Conservation (phyloP, 495 filamentous ascomycete genomes). For the Penicillium coffeae region DNA sequence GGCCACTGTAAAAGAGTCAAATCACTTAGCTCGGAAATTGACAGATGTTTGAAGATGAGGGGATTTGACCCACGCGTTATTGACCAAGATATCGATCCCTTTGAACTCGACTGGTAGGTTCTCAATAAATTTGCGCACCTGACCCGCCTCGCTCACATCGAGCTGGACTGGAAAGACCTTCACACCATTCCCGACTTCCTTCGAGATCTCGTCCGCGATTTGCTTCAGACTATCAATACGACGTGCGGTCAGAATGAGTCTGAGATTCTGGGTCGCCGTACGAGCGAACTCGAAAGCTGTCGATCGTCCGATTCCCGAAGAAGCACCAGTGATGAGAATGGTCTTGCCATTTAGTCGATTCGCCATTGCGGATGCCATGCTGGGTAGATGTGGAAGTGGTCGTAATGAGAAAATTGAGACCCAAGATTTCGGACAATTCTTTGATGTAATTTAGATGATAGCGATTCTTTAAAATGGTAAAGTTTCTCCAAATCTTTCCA, state of each 20-base stretch:
- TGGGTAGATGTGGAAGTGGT: too few species aligned
- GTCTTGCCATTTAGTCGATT: slow-evolving; percentile 94
- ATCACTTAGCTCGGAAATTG: slow-evolving; percentile 9
- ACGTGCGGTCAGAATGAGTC: slow-evolving; percentile 82
- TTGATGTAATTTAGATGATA: too few species aligned
- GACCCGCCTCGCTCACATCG: slow-evolving; percentile 77
- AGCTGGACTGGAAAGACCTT: slow-evolving; percentile 77
- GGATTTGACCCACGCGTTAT: slow-evolving; percentile 91
- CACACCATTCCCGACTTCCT: slow-evolving; percentile 76
- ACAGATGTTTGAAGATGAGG: neutral
- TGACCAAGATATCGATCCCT: slow-evolving; percentile 86
- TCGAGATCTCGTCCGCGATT: slow-evolving; percentile 71
- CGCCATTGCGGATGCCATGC: slow-evolving; percentile 74
- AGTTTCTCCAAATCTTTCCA: too few species aligned
- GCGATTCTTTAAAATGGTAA: too few species aligned
- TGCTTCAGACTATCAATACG: slow-evolving; percentile 73
- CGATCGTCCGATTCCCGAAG: slow-evolving; percentile 84
- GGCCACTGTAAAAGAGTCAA: slow-evolving; percentile 53
- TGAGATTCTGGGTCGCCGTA: slow-evolving; percentile 74
- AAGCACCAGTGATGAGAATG: slow-evolving; percentile 87
- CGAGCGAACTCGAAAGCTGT: slow-evolving; percentile 90
- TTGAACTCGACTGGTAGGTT: slow-evolving; percentile 76
- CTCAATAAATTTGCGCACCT: slow-evolving; percentile 72
- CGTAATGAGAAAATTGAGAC: too few species aligned
- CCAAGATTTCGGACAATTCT: too few species aligned